A percentile compares a stretch with the other conserved stretches of the same genome.
phyloP scores from a whole-genome alignment of 1,284 basidiomycete species.

The Xanthoconium separans region DNA sequence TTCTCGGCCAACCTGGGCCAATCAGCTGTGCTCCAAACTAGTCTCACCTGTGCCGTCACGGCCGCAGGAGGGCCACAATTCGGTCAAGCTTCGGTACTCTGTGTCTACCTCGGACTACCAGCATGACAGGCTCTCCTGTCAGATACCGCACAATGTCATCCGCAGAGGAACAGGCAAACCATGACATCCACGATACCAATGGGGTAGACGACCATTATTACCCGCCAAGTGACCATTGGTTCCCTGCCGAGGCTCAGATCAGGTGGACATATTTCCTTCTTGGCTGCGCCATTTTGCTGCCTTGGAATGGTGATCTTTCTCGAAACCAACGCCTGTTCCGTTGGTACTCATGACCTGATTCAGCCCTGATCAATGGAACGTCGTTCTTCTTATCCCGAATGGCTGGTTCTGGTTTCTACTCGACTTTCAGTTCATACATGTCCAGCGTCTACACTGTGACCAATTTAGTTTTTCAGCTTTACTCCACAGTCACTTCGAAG shows the following conservation, averaged over 20 bases:
- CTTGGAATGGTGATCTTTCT: conserved; percentile 69
- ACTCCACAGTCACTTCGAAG: conserved; percentile 67
- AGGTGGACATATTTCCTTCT: conserved; percentile 68
- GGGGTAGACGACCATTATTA: neutral
- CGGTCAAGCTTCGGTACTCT: neutral
- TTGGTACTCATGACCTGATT: neutral
- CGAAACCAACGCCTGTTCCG: neutral
- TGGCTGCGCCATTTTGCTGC: conserved; percentile 69
- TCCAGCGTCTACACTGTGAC: conserved; percentile 61
- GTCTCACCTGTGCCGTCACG: neutral
- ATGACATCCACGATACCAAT: neutral
- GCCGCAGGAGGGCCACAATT: neutral
- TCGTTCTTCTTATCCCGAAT: conserved; percentile 72
- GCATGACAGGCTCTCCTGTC: conserved; percentile 13
- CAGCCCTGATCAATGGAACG: conserved; percentile 76
- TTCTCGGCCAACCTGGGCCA: too few relatives aligned
- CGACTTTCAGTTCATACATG: conserved; percentile 69
- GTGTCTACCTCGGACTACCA: neutral
- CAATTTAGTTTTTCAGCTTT: conserved; percentile 67
- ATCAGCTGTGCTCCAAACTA: too few relatives aligned
- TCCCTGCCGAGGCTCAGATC: conserved; percentile 38
- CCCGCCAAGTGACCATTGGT: conserved; percentile 1
- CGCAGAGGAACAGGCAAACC: conserved; percentile 14
- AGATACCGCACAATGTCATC: conserved; percentile 22
- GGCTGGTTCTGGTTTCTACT: conserved; percentile 50